Base-by-base conservation (phyloP, 2,329 filamentous ascomycete genomes). In the Ophiostoma triangulosporum region DNA sequence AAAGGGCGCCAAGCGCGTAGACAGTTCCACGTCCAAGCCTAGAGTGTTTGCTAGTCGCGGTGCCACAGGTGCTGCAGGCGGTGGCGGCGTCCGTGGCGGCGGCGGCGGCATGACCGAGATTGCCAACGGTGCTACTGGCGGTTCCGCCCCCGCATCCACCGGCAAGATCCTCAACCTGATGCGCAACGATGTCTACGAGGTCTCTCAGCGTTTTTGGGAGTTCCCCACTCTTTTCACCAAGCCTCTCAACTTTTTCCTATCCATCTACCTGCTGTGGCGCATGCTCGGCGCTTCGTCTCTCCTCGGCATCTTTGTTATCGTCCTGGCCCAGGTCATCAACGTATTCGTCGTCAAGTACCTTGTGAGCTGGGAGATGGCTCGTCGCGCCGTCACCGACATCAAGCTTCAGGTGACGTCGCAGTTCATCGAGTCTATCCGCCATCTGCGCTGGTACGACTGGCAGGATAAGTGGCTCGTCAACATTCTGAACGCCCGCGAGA, bases 111-210 rank as follows among this genome's bases (percentile, higher is more conserved):
- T 54, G 46, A 27, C 49, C 11, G 52, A 52, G 15, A 50, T 56
- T 24, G 43, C 43, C 32, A 31, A 52, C 31, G 51, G 46, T 15
- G 35, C 48, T 3, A 38, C 35, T 9, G 50, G 50, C 17, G 55
- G 70, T 77, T 53, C 57, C 2, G 53, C 57, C 3, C 78, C 84
- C 2, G 88, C 89, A 0, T 88, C 86, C 0, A 91, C 90, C 68
- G 89, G 89, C 7, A 95, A 95, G 63, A 93, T 95, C 51, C 76
- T 95, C 57, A 95, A 95, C 61, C 68, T 95, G 2, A 86, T 95
- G 73, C 82, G 88, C 49, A 81, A 77, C 55, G 87, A 93, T 64
- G 86, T 85, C 0, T 93, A 91, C 62, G 85, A 90, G 63, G 80
- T 91, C 36, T 78, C 87, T 3, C 87, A 91, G 62, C 72, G 86